These are phyloP conservation scores for Pseudogymnoascus sp. DNA, from an alignment of 2,329 filamentous ascomycete genomes.

Conservation along the genomic window DNA sequence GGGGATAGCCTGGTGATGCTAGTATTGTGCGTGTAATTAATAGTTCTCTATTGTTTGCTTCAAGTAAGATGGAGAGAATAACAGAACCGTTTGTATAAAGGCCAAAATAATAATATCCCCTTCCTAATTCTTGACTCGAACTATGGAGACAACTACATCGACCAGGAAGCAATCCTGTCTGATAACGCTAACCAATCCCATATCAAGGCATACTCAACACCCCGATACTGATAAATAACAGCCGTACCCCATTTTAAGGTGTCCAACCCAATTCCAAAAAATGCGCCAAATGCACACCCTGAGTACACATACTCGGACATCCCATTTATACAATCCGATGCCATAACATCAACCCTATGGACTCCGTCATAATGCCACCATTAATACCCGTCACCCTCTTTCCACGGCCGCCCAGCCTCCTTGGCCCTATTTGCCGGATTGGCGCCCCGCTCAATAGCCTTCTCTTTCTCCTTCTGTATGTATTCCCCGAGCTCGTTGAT, in stretches of 20 bases:
- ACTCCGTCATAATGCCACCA: background rate
- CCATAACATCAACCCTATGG: constrained; percentile 19
- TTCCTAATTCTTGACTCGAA: background rate
- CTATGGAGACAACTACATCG: background rate
- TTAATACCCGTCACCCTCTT: constrained; percentile 10
- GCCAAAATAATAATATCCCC: background rate
- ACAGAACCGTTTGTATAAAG: background rate
- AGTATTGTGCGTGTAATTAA: background rate
- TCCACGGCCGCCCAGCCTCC: constrained; percentile 7
- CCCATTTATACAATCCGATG: constrained; percentile 4
- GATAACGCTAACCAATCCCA: background rate
- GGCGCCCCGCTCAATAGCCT: background rate
- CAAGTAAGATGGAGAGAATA: background rate
- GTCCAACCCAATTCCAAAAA: constrained; percentile 4
- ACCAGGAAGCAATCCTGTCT: background rate
- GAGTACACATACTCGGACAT: constrained; percentile 3
- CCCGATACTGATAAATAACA: background rate
- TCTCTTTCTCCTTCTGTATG: constrained; percentile 6
- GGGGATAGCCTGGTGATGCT: background rate
- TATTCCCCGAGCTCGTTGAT: background rate
- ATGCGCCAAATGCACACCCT: background rate
- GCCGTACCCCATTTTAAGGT: background rate
- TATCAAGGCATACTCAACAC: background rate
- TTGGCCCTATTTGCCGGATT: constrained; percentile 8
- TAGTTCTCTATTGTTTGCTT: background rate